Evolutionary conservation across 1,284 basidiomycete genomes (phyloP), one percentile per base, ranked within the genome.

Genomic region (Jaminaea rosea): DNA sequence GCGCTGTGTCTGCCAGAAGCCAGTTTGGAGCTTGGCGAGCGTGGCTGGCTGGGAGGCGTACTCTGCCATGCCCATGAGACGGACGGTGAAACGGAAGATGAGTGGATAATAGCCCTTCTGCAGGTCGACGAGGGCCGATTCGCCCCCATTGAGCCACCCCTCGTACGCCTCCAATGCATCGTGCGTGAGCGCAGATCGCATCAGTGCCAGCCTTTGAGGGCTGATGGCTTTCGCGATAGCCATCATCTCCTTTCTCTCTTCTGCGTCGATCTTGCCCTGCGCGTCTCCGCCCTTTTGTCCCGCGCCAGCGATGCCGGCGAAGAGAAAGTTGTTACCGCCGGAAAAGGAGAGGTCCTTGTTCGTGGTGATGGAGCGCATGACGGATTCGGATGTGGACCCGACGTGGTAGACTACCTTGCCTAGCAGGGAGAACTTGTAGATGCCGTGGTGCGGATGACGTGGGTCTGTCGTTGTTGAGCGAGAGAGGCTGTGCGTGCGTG

Each of bases 211-310:
- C 19, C 53, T 44, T 15, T 39, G n/a, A 4, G 53, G 53, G 26
- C 34, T 44, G 31, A 55, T 55, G 29, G 50, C 52, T 21, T 47
- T 36, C 17, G 44, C 42, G 13, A 55, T 36, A 15, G 46, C 46
- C 41, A 27, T 55, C 53, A 55, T 66, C 45, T 65, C 63, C 23
- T 58, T 44, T 49, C 60, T 28, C 53, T 62, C 65, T 27, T 58
- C 56, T 26, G 50, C 60, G 27, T 60, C 61, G 49, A 64, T 63
- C 50, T 47, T 55, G 10, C 61, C 61, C 17, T 49, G 27, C 34
- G 47, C 51, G 27, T 53, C 39, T 11, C 54, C 26, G 24, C 53
- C 53, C 32, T 52, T 52, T 31, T 55, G 53, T 15, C 44, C 28
- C 17, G 53, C 53, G 44, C 53, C 53, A 23, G 34, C 26, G 28